Evolutionary conservation across 139 green algal species (phyloP).

Genomic region (Zygnema circumcarinatum): DNA sequence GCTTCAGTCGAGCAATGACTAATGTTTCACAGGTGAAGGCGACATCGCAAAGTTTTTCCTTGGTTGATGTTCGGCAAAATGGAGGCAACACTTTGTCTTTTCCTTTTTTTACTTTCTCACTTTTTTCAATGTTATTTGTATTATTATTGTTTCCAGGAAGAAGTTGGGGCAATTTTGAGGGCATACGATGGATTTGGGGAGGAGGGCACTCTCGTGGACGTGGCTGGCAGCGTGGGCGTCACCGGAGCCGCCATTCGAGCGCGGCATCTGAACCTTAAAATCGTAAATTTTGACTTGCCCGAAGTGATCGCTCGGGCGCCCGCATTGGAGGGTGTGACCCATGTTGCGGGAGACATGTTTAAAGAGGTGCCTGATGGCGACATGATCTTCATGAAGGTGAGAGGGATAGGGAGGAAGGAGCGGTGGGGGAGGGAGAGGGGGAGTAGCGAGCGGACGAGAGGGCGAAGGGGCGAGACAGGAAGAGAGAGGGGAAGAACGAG

Average conservation of each 20-base stretch:
- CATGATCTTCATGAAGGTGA: slow-evolving; percentile 9
- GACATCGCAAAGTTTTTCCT: no score
- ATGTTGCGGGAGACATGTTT: slow-evolving; percentile 19
- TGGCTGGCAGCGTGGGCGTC: not conserved
- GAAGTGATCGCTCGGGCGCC: slow-evolving; percentile 11
- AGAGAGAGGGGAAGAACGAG: not conserved
- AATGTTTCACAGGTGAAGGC: not conserved
- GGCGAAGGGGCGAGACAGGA: not conserved
- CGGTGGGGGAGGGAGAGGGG: not conserved
- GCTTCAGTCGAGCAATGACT: not conserved
- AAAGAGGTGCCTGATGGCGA: not conserved
- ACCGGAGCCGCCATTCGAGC: not conserved
- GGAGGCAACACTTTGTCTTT: not conserved
- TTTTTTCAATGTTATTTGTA: not conserved
- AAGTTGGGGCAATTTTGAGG: not conserved
- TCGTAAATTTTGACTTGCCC: slow-evolving; percentile 11
- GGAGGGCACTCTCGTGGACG: not conserved
- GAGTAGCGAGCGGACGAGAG: not conserved
- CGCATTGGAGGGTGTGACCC: not conserved
- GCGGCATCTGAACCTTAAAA: not conserved
- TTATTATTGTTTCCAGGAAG: not conserved
- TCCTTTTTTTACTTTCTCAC: not conserved
- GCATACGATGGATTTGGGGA: slow-evolving; percentile 11
- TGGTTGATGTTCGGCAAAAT: not conserved
- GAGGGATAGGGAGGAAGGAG: not conserved